These are phyloP conservation scores for Cavenderia fasciculata DNA, from an alignment of 78 protist species.

Conservation along the genomic window DNA sequence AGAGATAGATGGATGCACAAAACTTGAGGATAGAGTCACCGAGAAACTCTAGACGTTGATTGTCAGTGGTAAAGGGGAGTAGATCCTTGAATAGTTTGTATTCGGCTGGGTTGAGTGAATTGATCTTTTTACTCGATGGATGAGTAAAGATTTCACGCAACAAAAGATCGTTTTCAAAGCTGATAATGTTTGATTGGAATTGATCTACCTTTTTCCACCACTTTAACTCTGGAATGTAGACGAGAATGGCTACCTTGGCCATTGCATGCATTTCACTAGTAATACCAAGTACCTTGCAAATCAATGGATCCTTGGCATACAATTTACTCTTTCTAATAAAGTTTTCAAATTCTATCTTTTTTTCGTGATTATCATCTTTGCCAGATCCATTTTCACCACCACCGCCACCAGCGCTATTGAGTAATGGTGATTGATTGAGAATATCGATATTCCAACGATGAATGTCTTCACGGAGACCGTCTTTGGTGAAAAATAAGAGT, in stretches of 20 bases:
- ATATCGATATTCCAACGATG: slow-evolving; percentile 2
- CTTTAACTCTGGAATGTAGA: slow-evolving; percentile 3
- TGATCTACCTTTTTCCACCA: background rate
- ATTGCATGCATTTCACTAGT: slow-evolving; percentile 3
- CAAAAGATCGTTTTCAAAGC: background rate
- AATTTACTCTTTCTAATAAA: slow-evolving; percentile 4
- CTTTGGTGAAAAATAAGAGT: slow-evolving; percentile 7
- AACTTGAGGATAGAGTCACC: slow-evolving; percentile 67
- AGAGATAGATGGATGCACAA: background rate
- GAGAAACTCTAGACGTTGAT: slow-evolving; percentile 54
- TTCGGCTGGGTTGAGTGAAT: background rate
- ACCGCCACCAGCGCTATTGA: too few species aligned
- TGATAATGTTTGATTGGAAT: background rate
- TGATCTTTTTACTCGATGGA: slow-evolving; percentile 42
- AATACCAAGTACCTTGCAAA: background rate
- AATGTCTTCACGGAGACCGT: slow-evolving; percentile 30
- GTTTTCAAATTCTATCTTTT: background rate
- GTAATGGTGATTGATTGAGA: too few species aligned
- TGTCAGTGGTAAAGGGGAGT: background rate
- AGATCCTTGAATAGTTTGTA: background rate
- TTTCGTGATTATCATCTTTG: background rate
- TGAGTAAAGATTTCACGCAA: slow-evolving; percentile 54
- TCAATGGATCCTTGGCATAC: background rate
- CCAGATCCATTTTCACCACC: too few species aligned
- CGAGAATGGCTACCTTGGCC: slow-evolving; percentile 14